A percentile compares a stretch with the other conserved stretches of the same genome.
Evolutionary conservation across 2,329 filamentous ascomycete species (phyloP).

Genomic region (Curvularia spicifera): DNA sequence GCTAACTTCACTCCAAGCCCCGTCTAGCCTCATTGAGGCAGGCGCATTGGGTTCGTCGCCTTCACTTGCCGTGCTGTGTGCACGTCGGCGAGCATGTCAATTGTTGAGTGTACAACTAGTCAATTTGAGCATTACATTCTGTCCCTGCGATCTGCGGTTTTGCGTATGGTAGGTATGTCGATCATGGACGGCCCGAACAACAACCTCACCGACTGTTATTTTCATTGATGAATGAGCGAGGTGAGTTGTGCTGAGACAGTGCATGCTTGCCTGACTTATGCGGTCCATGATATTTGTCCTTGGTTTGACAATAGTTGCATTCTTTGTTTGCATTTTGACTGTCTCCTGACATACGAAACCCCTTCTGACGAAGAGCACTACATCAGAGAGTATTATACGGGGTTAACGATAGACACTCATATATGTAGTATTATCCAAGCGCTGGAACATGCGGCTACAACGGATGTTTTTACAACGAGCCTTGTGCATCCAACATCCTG

Average conservation of each 20-base stretch:
- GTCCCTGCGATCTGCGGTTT: background rate
- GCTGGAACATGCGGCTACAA: background rate
- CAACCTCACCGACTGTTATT: background rate
- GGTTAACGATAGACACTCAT: background rate
- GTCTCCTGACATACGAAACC: background rate
- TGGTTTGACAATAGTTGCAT: background rate
- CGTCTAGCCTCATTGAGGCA: slow-evolving; percentile 1
- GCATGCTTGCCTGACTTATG: background rate
- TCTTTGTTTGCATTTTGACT: background rate
- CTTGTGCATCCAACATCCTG: too few species aligned
- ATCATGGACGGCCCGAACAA: background rate
- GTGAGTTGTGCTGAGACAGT: background rate
- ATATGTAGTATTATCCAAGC: background rate
- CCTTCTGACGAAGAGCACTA: background rate
- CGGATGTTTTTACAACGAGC: background rate
- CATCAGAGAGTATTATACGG: too few species aligned
- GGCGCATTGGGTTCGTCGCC: background rate
- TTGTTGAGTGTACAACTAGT: background rate
- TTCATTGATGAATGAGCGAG: background rate
- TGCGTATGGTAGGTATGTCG: background rate
- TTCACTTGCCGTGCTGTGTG: background rate
- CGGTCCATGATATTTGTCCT: background rate
- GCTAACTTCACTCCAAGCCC: background rate
- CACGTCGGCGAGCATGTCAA: background rate
- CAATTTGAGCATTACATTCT: background rate